phyloP scores from a whole-genome alignment of 1,284 basidiomycete species.

The Ganoderma multipileum region DNA sequence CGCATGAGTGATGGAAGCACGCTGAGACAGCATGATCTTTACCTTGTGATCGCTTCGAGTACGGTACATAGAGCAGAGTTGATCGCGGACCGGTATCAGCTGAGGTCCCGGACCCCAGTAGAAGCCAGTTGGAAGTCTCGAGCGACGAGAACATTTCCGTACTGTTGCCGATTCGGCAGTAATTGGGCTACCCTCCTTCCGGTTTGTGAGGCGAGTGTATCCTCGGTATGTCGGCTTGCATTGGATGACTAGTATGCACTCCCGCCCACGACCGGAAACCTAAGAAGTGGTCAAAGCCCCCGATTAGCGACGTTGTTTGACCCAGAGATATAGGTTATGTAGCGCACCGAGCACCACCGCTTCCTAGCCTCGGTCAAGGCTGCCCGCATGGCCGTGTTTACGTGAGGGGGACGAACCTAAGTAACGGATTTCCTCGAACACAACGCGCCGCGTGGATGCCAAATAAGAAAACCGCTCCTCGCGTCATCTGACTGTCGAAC shows the following conservation, averaged over 20 bases:
- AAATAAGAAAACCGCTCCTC: background rate
- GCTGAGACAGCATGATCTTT: background rate
- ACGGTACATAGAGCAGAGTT: background rate
- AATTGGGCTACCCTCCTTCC: background rate
- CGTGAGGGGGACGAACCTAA: too few relatives aligned
- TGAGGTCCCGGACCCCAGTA: background rate
- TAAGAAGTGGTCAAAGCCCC: background rate
- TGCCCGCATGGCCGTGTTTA: too few relatives aligned
- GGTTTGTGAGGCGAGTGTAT: background rate
- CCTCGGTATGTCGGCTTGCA: background rate
- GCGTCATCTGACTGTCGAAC: background rate
- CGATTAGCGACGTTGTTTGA: background rate
- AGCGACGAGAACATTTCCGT: background rate
- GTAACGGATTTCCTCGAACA: too few relatives aligned
- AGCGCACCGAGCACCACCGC: background rate
- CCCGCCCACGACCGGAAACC: background rate
- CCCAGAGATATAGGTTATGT: background rate
- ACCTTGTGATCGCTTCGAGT: slow-evolving; percentile 1
- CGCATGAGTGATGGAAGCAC: background rate
- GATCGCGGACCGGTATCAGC: background rate
- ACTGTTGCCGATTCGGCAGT: background rate
- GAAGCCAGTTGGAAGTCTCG: too few relatives aligned
- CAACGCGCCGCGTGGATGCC: background rate
- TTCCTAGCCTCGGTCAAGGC: too few relatives aligned
- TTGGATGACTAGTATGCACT: background rate